Conservation (phyloP, 1,284 basidiomycete species). For the Moniliophthora roreri region DNA sequence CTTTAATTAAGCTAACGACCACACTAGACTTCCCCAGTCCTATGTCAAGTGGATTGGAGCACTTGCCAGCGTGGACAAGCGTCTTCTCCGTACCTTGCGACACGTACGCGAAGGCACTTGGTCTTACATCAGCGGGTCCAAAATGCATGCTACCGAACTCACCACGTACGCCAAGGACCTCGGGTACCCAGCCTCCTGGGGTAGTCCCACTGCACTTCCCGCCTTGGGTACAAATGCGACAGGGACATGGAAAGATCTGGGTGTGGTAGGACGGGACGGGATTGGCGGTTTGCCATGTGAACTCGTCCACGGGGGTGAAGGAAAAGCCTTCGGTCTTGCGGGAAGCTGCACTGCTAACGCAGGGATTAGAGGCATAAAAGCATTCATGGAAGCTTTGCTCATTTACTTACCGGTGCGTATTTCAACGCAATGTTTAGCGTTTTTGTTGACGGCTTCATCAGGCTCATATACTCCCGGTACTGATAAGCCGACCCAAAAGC, state of each 20-base stretch:
- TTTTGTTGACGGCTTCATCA: slow-evolving; percentile 25
- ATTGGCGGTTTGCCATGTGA: slow-evolving; percentile 75
- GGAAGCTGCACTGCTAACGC: slow-evolving; percentile 62
- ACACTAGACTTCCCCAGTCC: slow-evolving; percentile 59
- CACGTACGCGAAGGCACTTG: slow-evolving; percentile 52
- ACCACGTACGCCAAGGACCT: slow-evolving; percentile 50
- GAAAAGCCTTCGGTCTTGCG: slow-evolving; percentile 42
- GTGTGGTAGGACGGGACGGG: slow-evolving; percentile 46
- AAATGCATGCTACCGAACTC: slow-evolving; percentile 39
- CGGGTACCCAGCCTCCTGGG: slow-evolving; percentile 61
- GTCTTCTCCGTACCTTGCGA: slow-evolving; percentile 54
- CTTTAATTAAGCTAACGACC: background rate
- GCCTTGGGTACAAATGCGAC: slow-evolving; percentile 53
- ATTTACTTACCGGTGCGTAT: slow-evolving; percentile 69
- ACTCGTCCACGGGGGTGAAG: slow-evolving; percentile 60
- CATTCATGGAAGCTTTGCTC: slow-evolving; percentile 58
- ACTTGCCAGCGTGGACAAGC: slow-evolving; percentile 64
- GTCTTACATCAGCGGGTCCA: slow-evolving; percentile 52
- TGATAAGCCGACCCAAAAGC: slow-evolving; percentile 55
- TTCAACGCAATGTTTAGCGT: background rate
- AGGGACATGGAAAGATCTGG: slow-evolving; percentile 52
- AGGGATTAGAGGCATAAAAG: slow-evolving; percentile 47
- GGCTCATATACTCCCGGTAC: slow-evolving; percentile 67
- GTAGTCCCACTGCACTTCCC: slow-evolving; percentile 56
- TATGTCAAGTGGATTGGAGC: slow-evolving; percentile 78